Evolutionary conservation across 108 stramenopile genomes (phyloP).

Genomic region (Heterococcus sp.): DNA sequence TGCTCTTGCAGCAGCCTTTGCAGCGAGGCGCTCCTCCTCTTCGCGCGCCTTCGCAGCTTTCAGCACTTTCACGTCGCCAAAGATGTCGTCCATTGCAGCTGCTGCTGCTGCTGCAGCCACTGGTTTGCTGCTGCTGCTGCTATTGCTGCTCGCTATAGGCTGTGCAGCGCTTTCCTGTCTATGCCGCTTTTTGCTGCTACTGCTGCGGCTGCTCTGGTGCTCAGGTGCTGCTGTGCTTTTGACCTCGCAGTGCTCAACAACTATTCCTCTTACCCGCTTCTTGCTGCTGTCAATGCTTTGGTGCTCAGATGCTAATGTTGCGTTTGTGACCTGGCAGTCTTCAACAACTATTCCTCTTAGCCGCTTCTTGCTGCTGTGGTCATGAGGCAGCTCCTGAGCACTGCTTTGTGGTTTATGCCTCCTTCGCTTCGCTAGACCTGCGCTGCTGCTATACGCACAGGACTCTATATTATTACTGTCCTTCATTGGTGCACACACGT

Average conservation of each 20-base stretch:
- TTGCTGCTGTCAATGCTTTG: neutral
- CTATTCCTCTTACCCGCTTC: neutral
- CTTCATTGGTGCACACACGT: no score
- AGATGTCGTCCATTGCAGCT: slow-evolving; percentile 23
- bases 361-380: neutral
- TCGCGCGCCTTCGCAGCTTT: slow-evolving; percentile 14
- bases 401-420: no score
- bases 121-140: neutral
- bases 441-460: no score
- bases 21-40: slow-evolving; percentile 7
- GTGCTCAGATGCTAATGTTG: neutral
- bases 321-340: no score
- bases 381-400: no score
- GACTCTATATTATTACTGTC: no score
- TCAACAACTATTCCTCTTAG: neutral
- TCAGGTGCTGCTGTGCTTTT: neutral
- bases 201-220: neutral
- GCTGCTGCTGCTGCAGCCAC: neutral
- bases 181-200: neutral
- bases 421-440: no score
- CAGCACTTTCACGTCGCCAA: slow-evolving; percentile 33
- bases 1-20: slow-evolving; percentile 11
- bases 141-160: neutral
- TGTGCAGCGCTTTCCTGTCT: no score
- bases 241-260: no score